Evolutionary conservation across 2,329 filamentous ascomycete genomes (phyloP), one percentile per base, ranked within the genome.

Genomic region (Thelonectria blattea): DNA sequence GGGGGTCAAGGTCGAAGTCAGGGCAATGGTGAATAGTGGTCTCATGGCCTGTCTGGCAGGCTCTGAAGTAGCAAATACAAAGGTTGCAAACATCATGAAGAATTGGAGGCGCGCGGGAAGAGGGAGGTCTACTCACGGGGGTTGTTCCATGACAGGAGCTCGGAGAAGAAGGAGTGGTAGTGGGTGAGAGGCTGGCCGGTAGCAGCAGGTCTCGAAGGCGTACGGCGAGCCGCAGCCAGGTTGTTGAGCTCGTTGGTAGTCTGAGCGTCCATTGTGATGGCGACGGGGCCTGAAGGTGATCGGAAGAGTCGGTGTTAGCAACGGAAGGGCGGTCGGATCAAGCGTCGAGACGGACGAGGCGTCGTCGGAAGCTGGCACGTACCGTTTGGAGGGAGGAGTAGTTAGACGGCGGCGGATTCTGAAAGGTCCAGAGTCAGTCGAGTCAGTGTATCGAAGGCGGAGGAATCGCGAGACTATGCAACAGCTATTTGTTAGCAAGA

Each of bases 41-140:
- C 94, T 99, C 95, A 98, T 97, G 81, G 92, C 93, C 87, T 80
- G 80, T 47, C 43, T 83, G 75, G 78, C 79, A 78, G 88, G 92
- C 93, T 99, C 95, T 97, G 94, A 98, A 99, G 95, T 98, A 98
- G 95, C 95, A 98, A 98, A 98, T 98, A 98, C 93, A 15, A 7
- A 11, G 34, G 80, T 88, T 91, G 88, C 87, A 91, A 90, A 86
- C 94, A 98, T 98, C 94, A 93, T 95, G 79, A 88, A 37, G 52
- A 60, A 22, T 45, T 45, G 42, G 18, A 14, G 3, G 39, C 32
- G 27, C 6, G 14, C 32, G 43, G 48, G 53, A 20, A 51, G 47
- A 24, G 43, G 20, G 48, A 34, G 56, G 39, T 62, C 30, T 24
- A 80, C 84, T 72, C 81, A 87, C 86, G 84, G 72, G 86, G 86